Percentiles rank a stretch among this genome's conserved stretches.
Conservation (phyloP, 306 rosid species). For the Prinsepia uniflora region DNA sequence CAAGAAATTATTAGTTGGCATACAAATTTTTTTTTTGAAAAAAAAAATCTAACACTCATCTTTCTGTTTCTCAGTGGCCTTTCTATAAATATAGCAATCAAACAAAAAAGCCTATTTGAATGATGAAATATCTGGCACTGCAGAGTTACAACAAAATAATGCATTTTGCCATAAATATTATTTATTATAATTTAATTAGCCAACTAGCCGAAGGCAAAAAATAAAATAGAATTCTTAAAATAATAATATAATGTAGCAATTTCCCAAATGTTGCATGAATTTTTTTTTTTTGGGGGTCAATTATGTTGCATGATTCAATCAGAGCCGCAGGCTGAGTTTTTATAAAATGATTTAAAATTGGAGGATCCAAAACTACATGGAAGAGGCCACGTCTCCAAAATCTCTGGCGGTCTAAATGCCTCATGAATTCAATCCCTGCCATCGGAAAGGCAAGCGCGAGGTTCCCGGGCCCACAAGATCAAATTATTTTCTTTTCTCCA, state of each 20-base stretch:
- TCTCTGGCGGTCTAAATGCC: slow-evolving; percentile 14
- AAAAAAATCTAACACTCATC: slow-evolving; percentile 9
- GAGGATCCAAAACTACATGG: neutral
- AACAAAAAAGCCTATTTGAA: neutral
- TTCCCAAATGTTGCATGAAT: slow-evolving; percentile 12
- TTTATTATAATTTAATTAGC: slow-evolving; percentile 3
- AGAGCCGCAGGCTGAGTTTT: slow-evolving; percentile 5
- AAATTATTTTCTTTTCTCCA: neutral
- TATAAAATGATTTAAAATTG: slow-evolving; percentile 1
- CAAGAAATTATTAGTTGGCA: slow-evolving; percentile 22
- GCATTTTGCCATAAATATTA: neutral
- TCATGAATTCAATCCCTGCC: neutral
- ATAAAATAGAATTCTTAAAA: too few species aligned
- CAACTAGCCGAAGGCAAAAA: neutral
- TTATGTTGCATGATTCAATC: neutral
- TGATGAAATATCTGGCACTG: neutral
- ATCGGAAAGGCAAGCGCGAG: slow-evolving; percentile 30
- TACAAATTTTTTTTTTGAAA: neutral
- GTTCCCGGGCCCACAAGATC: slow-evolving; percentile 15
- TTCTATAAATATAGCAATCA: slow-evolving; percentile 1
- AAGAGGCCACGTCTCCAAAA: slow-evolving; percentile 28
- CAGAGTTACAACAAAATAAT: neutral
- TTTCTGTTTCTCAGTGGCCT: neutral
- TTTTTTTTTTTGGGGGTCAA: slow-evolving; percentile 3
- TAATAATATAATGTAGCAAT: too few species aligned